These are phyloP conservation scores for Mycena crocata DNA, from an alignment of 768 basidiomycete genomes.

Conservation along the genomic window DNA sequence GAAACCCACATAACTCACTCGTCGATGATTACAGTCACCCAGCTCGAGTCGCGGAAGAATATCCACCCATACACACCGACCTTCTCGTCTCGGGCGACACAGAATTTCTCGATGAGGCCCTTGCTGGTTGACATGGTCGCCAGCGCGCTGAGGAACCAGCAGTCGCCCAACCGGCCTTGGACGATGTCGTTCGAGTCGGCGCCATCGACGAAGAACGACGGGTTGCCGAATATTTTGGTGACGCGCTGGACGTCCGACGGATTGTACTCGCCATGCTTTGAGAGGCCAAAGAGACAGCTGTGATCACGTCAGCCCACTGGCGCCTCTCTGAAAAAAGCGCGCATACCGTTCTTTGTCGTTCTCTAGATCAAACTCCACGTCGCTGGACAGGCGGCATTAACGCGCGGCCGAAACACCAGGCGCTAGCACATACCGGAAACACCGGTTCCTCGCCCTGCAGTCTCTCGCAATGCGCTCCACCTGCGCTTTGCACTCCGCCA, in stretches of 20 bases:
- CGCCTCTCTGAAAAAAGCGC: neutral
- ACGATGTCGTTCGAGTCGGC: constrained; percentile 60
- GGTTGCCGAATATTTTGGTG: constrained; percentile 64
- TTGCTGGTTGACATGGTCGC: constrained; percentile 60
- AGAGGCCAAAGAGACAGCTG: constrained; percentile 58
- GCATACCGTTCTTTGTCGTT: constrained; percentile 53
- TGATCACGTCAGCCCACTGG: neutral
- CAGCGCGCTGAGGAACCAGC: constrained; percentile 67
- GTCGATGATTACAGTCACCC: constrained; percentile 68
- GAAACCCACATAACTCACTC: constrained; percentile 53
- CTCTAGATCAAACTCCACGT: constrained; percentile 69
- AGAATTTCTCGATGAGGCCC: constrained; percentile 63
- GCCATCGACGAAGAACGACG: constrained; percentile 61
- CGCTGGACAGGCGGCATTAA: constrained; percentile 47
- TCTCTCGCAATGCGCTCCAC: constrained; percentile 59
- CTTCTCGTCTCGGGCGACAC: constrained; percentile 60
- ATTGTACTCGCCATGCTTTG: constrained; percentile 36
- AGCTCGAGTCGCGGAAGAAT: constrained; percentile 62
- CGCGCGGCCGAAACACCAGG: neutral
- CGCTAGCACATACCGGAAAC: constrained; percentile 56
- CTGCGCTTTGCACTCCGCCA: constrained; percentile 57
- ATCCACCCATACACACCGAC: constrained; percentile 71
- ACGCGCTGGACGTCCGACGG: constrained; percentile 58
- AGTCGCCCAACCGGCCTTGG: constrained; percentile 65
- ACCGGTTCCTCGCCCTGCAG: constrained; percentile 58